Percentiles rank a stretch among this genome's conserved stretches.
Conservation (phyloP, 768 basidiomycete species). For the Lactarius akahatsu region DNA sequence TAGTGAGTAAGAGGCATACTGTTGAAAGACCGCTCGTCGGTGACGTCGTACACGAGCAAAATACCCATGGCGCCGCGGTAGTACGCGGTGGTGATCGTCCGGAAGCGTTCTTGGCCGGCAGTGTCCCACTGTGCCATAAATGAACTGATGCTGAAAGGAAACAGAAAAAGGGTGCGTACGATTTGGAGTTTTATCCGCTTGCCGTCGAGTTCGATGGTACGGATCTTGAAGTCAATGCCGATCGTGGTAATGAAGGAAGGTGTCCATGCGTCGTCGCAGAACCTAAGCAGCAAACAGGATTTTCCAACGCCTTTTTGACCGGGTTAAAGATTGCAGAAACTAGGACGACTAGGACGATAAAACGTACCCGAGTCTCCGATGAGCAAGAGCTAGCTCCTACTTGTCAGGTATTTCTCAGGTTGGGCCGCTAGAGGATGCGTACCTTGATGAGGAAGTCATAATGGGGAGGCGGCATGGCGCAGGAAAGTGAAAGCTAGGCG, state of each 20-base stretch:
- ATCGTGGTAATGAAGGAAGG: conserved; percentile 99
- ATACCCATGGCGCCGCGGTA: conserved; percentile 99
- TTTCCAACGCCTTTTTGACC: conserved; percentile 78
- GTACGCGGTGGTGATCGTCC: conserved; percentile 98
- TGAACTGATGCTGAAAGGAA: neutral
- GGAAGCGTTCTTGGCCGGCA: conserved; percentile 97
- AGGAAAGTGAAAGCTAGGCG: neutral
- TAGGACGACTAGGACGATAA: neutral
- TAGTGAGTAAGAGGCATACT: conserved; percentile 53
- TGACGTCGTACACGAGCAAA: conserved; percentile 97
- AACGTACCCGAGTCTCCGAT: conserved; percentile 89
- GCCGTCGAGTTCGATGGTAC: conserved; percentile 96
- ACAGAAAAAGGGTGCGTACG: conserved; percentile 49
- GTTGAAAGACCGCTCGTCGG: conserved; percentile 92
- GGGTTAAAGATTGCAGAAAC: neutral
- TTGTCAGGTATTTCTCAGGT: conserved; percentile 24
- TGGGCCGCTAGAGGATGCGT: conserved; percentile 28
- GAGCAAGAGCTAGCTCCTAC: conserved; percentile 68
- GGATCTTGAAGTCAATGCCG: conserved; percentile 99
- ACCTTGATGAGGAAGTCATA: conserved; percentile 98
- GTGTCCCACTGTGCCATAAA: conserved; percentile 83
- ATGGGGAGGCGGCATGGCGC: conserved; percentile 82
- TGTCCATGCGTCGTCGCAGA: conserved; percentile 99
- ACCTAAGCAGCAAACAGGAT: conserved; percentile 91
- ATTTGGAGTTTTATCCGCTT: conserved; percentile 99